Conservation (phyloP, 495 filamentous ascomycete genomes). For the Penicillium alfredii region DNA sequence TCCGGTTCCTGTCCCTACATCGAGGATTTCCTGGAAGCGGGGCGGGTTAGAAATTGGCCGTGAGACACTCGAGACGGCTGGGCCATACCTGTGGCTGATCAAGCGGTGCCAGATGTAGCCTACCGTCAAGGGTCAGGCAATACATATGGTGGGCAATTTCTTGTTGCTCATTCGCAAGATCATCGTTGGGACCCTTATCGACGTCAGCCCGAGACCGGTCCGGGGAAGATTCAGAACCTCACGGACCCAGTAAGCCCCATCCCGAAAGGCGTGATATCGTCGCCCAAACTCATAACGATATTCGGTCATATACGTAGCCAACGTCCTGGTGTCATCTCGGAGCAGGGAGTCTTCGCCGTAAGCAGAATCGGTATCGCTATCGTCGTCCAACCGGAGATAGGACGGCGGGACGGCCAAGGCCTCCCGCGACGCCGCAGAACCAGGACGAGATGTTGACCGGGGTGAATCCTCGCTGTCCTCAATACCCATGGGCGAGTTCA, state of each 20-base stretch:
- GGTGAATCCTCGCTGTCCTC: constrained; percentile 2
- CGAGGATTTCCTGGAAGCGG: constrained; percentile 42
- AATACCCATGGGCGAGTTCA: constrained; percentile 5
- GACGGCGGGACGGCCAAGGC: constrained; percentile 2
- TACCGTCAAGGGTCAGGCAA: constrained; percentile 35
- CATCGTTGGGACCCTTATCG: constrained; percentile 26
- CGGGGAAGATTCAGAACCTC: no score
- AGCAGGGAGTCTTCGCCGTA: constrained; percentile 21
- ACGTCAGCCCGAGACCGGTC: neutral
- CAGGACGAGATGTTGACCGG: neutral
- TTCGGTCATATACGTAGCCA: constrained; percentile 21
- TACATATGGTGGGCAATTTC: constrained; percentile 32
- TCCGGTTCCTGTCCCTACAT: constrained; percentile 53
- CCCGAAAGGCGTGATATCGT: constrained; percentile 57
- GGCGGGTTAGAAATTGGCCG: no score
- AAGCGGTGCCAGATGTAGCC: constrained; percentile 44
- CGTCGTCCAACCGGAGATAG: constrained; percentile 5
- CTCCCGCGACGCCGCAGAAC: neutral
- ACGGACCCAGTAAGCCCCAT: constrained; percentile 48
- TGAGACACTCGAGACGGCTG: no score
- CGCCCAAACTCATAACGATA: constrained; percentile 53
- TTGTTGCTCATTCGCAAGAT: constrained; percentile 21
- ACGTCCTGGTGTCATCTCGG: constrained; percentile 15
- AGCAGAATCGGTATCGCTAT: constrained; percentile 14
- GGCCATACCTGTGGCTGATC: constrained; percentile 29